Percentiles rank a stretch among this genome's conserved stretches.
Evolutionary conservation across 1,284 basidiomycete genomes (phyloP).

Genomic region (Mycosarcoma mackinlayi): DNA sequence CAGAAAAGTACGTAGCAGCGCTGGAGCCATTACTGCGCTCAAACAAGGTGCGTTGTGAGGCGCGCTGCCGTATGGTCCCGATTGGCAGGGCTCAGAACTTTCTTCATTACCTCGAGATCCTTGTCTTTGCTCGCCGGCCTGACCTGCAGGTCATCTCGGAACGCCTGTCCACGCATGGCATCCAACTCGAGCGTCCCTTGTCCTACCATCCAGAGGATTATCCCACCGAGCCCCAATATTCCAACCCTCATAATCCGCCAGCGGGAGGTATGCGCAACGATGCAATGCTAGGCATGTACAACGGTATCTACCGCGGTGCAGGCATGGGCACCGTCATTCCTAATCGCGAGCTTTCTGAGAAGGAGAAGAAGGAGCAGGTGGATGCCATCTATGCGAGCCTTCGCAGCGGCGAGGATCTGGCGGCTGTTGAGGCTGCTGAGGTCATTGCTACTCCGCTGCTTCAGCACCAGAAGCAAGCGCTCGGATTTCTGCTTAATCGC

Average conservation of each 20-base stretch:
- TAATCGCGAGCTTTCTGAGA: slow-evolving; percentile 71
- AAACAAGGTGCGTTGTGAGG: slow-evolving; percentile 50
- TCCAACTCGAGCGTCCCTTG: slow-evolving; percentile 83
- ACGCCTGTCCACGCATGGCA: slow-evolving; percentile 76
- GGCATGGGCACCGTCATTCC: slow-evolving; percentile 42
- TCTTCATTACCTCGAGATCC: slow-evolving; percentile 82
- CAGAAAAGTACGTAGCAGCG: slow-evolving; percentile 45
- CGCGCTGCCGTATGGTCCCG: slow-evolving; percentile 49
- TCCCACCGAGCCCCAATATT: slow-evolving; percentile 76
- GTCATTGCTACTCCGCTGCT: slow-evolving; percentile 90
- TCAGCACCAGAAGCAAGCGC: slow-evolving; percentile 96
- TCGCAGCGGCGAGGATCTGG: slow-evolving; percentile 84
- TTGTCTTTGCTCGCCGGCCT: slow-evolving; percentile 90
- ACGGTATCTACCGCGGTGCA: slow-evolving; percentile 69
- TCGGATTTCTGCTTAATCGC: slow-evolving; percentile 94
- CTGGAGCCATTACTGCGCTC: slow-evolving; percentile 41
- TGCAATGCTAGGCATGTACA: slow-evolving; percentile 12
- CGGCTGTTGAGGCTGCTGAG: slow-evolving; percentile 80
- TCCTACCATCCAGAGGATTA: slow-evolving; percentile 74
- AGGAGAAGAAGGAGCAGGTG: slow-evolving; percentile 90
- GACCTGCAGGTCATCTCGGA: slow-evolving; percentile 84
- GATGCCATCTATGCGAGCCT: slow-evolving; percentile 92
- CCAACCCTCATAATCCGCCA: slow-evolving; percentile 78
- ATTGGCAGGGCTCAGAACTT: slow-evolving; percentile 43
- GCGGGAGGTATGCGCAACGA: slow-evolving; percentile 33